phyloP scores from a whole-genome alignment of 2,329 filamentous ascomycete species.

The Aspergillus spinulosporus region DNA sequence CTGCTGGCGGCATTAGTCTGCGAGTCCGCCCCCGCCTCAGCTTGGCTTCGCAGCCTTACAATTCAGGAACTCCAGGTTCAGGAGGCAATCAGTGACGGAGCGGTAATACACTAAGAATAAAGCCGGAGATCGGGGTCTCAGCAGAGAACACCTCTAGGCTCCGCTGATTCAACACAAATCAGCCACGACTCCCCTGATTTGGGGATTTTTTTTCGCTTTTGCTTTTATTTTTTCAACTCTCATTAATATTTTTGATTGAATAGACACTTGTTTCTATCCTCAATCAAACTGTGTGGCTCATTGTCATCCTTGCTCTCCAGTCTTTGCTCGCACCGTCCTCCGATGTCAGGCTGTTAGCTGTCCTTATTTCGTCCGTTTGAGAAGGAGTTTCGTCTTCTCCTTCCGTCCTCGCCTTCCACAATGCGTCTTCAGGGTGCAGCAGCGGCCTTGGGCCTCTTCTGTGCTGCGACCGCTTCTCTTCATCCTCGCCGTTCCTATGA shows the following conservation, averaged over 20 bases:
- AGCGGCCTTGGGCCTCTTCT: slow-evolving; percentile 38
- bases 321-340: neutral
- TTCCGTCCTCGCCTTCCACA: slow-evolving; percentile 2
- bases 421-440: slow-evolving; percentile 30
- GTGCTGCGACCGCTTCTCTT: slow-evolving; percentile 50
- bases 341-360: slow-evolving; percentile 21
- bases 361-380: slow-evolving; percentile 19
- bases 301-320: neutral
- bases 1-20: no score
- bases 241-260: slow-evolving; percentile 7
- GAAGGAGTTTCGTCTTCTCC: slow-evolving; percentile 9
- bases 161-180: neutral
- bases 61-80: slow-evolving; percentile 1
- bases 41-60: slow-evolving; percentile 9
- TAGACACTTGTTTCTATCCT: neutral
- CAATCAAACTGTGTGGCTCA: neutral
- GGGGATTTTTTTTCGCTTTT: neutral
- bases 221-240: slow-evolving; percentile 5
- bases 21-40: neutral
- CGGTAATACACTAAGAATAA: no score
- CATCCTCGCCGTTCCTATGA: slow-evolving; percentile 68
- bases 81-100: neutral
- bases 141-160: slow-evolving; percentile 5
- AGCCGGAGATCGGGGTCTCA: no score
- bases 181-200: neutral